phyloP scores from a whole-genome alignment of 1,139 yeast genomes.

The Yarrowia galli region DNA sequence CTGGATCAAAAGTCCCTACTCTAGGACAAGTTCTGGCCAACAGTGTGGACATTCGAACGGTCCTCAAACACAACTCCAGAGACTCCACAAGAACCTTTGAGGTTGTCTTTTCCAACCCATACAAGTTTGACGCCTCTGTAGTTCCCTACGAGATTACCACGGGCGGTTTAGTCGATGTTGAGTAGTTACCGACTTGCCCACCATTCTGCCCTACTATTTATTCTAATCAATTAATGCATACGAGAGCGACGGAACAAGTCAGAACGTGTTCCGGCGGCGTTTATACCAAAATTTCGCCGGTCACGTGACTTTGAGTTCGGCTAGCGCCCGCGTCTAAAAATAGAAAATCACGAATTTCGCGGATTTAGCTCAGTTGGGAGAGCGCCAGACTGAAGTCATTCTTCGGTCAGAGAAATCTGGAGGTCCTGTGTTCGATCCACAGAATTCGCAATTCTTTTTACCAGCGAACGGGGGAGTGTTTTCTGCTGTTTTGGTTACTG shows the following conservation, averaged over 20 bases:
- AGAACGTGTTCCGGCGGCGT: too few species aligned
- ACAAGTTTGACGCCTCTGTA: background rate
- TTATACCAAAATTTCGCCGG: background rate
- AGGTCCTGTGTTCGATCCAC: conserved; percentile 97
- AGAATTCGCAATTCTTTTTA: conserved; percentile 67
- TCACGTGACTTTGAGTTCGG: background rate
- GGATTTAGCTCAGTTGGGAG: conserved; percentile 88
- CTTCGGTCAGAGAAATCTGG: conserved; percentile 58
- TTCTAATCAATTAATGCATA: background rate
- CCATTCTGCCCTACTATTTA: too few species aligned
- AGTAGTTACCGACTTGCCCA: too few species aligned
- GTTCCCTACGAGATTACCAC: conserved; percentile 5
- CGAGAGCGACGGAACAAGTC: too few species aligned
- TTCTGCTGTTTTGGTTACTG: background rate
- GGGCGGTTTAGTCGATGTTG: background rate
- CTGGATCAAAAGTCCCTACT: conserved; percentile 51
- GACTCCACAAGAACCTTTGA: conserved; percentile 40
- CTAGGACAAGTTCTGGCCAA: conserved; percentile 58
- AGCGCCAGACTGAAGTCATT: conserved; percentile 80
- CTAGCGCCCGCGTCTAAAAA: background rate
- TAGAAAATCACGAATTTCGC: conserved; percentile 47
- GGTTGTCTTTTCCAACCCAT: conserved; percentile 51
- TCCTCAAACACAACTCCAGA: conserved; percentile 52
- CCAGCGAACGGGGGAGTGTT: too few species aligned
- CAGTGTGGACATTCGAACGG: conserved; percentile 53